Conservation (phyloP, 2,329 filamentous ascomycete species). For the Metarhizium robertsii region DNA sequence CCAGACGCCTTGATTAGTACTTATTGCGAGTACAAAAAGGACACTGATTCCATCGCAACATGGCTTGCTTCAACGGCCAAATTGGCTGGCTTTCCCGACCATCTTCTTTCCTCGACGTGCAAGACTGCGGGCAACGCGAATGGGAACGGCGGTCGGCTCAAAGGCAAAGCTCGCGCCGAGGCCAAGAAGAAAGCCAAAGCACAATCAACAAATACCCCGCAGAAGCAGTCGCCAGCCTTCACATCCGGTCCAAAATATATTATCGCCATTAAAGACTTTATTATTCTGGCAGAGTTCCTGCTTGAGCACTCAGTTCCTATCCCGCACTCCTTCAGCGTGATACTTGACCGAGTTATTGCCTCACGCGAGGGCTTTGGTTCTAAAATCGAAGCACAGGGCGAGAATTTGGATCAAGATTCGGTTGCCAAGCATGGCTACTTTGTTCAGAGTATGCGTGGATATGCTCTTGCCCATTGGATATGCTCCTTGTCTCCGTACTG, state of each 20-base stretch:
- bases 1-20: conserved; percentile 15
- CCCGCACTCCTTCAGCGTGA: conserved; percentile 18
- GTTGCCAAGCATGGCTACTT: conserved; percentile 12
- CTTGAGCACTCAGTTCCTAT: conserved; percentile 13
- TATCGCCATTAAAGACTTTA: conserved; percentile 27
- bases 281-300: conserved; percentile 22
- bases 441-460: conserved; percentile 18
- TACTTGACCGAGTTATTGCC: conserved; percentile 28
- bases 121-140: conserved; percentile 15
- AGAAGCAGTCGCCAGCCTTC: neutral
- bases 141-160: conserved; percentile 6
- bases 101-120: conserved; percentile 9
- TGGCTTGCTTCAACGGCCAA: conserved; percentile 33
- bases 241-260: conserved; percentile 17
- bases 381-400: conserved; percentile 10
- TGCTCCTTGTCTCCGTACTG: too few relatives aligned
- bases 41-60: conserved; percentile 27
- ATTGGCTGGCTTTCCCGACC: conserved; percentile 19
- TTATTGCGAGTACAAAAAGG: conserved; percentile 31
- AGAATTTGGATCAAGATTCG: conserved; percentile 3
- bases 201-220: neutral
- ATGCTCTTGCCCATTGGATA: conserved; percentile 13
- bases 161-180: conserved; percentile 10
- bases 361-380: conserved; percentile 19
- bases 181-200: conserved; percentile 9